phyloP scores from a whole-genome alignment of 2,329 filamentous ascomycete genomes.

The Beauveria sp. region DNA sequence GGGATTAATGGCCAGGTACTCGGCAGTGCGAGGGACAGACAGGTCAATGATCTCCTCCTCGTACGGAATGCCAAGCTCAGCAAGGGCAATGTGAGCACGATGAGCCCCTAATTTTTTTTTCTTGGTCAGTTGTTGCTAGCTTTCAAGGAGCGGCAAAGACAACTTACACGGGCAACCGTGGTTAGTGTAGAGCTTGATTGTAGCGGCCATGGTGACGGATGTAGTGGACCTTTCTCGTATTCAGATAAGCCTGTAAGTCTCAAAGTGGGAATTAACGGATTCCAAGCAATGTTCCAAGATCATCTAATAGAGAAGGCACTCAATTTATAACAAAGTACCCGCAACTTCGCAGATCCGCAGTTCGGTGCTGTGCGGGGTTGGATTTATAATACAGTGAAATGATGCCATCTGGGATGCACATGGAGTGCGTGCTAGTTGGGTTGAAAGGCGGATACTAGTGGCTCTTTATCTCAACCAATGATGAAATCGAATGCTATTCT shows the following conservation, averaged over 20 bases:
- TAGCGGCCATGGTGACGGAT: conserved; percentile 25
- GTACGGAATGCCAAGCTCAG: conserved; percentile 57
- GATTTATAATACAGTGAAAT: conserved; percentile 6
- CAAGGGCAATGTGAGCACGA: conserved; percentile 64
- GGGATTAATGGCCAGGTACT: conserved; percentile 71
- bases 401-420: background rate
- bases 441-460: background rate
- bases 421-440: background rate
- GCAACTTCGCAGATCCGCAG: background rate
- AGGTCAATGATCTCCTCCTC: conserved; percentile 71
- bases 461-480: background rate
- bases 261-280: background rate
- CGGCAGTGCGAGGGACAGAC: conserved; percentile 56
- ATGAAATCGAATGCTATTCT: no score
- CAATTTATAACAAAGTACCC: background rate
- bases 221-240: background rate
- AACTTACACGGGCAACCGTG: conserved; percentile 55
- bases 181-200: conserved; percentile 64
- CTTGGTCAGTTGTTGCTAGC: background rate
- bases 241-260: background rate
- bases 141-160: background rate
- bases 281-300: background rate
- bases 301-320: background rate
- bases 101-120: conserved; percentile 48
- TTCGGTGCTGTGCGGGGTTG: background rate